phyloP scores from a whole-genome alignment of 2,329 filamentous ascomycete genomes.

The Phyllosticta ampelicida region DNA sequence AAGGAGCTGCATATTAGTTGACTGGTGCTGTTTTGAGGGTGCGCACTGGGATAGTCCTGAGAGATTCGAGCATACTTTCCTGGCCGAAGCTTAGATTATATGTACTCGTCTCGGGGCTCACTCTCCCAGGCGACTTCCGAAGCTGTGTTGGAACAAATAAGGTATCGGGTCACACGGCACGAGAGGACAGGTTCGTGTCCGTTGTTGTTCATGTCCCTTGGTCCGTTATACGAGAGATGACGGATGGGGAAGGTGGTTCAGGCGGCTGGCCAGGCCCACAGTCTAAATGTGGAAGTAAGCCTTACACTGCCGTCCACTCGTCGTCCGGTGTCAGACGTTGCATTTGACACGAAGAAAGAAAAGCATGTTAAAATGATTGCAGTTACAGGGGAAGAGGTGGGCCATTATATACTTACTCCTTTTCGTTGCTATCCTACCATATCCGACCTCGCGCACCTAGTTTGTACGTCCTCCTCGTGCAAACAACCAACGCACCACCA shows the following conservation, averaged over 20 bases:
- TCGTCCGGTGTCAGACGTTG: neutral
- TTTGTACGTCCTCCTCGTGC: neutral
- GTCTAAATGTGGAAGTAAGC: neutral
- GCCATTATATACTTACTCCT: neutral
- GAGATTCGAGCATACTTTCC: neutral
- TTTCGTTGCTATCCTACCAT: neutral
- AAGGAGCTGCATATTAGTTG: conserved; percentile 2
- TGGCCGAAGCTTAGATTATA: conserved; percentile 1
- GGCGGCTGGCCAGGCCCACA: neutral
- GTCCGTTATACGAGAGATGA: neutral
- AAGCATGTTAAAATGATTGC: neutral
- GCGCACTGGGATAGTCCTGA: neutral
- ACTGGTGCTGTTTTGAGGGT: neutral
- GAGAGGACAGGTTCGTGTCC: neutral
- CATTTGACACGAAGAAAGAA: neutral
- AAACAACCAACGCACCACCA: neutral
- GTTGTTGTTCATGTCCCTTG: neutral
- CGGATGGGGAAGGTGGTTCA: conserved; percentile 10
- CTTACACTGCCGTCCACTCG: neutral
- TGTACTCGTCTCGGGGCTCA: neutral
- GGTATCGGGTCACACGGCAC: neutral
- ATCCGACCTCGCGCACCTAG: neutral
- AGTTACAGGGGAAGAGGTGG: neutral
- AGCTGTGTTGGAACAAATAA: conserved; percentile 1
- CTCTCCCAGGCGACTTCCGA: neutral